Evolutionary conservation across 2,329 filamentous ascomycete genomes (phyloP), one percentile per base, ranked within the genome.

Genomic region (Aureobasidium sp.): DNA sequence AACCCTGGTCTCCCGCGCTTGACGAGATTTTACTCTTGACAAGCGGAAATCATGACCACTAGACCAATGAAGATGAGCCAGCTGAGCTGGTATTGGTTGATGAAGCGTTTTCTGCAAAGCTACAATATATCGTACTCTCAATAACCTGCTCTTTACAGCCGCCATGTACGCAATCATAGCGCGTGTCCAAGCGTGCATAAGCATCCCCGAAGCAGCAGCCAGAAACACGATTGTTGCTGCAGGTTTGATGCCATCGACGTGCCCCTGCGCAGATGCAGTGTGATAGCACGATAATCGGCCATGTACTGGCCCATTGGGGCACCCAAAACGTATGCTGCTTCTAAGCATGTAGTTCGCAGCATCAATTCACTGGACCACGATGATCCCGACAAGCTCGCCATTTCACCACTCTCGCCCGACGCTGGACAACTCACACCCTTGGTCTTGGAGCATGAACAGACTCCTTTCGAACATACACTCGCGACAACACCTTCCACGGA

Each of bases 281-380:
- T 41, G 25, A 59, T 32, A 57, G 5, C n/a, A 48, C 14, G 14
- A 49, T 60, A 63, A 55, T 34, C 48, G 65, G 70, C 69, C 81
- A 95, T 94, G 90, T 95, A 95, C 82, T 95, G 90, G 90, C 90
- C 90, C 71, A 84, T 91, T 75, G 90, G 89, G 75, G 89, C 89
- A 73, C 89, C 90, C 72, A 86, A 87, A 74, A 86, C 92, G 74
- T 93, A 90, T 79, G 87, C 89, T 71, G 88, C 88, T 68, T 89
- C 82, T 77, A 89, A 85, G 76, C 83, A 82, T 71, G 75, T 79
- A 61, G 74, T 76, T 61, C 74, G 79, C 66, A 80, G 77, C 64
- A 72, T 80, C 62, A 76, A 81, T 64, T 75, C 84, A 64, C 83
- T 81, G 66, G 83, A 90, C 34, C 44, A 50, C 78, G 86, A 87